These are phyloP conservation scores for Cucurbita argyrosperma DNA, from an alignment of 306 rosid species.

Conservation along the genomic window DNA sequence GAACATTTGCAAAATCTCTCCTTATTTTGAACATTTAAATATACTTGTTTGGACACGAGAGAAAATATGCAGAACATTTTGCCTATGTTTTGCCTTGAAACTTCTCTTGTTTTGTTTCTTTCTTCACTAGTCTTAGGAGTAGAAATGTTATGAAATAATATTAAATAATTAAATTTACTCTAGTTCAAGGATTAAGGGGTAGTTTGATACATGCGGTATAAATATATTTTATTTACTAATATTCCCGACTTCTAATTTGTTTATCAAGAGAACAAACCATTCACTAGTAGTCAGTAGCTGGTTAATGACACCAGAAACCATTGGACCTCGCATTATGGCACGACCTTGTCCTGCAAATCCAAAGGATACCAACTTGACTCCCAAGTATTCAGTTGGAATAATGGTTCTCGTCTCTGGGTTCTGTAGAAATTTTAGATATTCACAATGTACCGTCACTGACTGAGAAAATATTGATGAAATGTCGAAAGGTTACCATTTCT, in stretches of 20 bases:
- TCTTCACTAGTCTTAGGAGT: neutral
- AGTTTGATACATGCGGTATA: neutral
- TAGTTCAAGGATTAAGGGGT: neutral
- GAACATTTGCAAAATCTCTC: neutral
- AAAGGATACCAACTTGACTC: constrained; percentile 90
- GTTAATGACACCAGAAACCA: constrained; percentile 94
- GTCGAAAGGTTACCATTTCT: constrained; percentile 49
- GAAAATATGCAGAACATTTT: constrained; percentile 3
- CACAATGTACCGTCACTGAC: constrained; percentile 13
- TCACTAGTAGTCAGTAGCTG: constrained; percentile 90
- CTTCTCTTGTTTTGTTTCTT: neutral
- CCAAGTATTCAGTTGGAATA: constrained; percentile 86
- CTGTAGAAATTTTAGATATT: constrained; percentile 26
- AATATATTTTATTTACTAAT: neutral
- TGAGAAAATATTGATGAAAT: constrained; percentile 6
- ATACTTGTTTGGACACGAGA: neutral
- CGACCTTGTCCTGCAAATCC: constrained; percentile 99
- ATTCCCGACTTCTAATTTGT: neutral
- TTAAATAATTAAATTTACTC: neutral
- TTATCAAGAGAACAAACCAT: constrained; percentile 35
- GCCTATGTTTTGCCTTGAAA: neutral
- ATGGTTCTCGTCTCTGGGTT: constrained; percentile 71
- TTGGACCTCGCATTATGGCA: constrained; percentile 97
- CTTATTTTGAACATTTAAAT: neutral
- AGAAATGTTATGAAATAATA: neutral